A percentile compares a stretch with the other conserved stretches of the same genome.
Evolutionary conservation across 169 alveolate genomes (phyloP).

Genomic region (Plasmodium gaboni): DNA sequence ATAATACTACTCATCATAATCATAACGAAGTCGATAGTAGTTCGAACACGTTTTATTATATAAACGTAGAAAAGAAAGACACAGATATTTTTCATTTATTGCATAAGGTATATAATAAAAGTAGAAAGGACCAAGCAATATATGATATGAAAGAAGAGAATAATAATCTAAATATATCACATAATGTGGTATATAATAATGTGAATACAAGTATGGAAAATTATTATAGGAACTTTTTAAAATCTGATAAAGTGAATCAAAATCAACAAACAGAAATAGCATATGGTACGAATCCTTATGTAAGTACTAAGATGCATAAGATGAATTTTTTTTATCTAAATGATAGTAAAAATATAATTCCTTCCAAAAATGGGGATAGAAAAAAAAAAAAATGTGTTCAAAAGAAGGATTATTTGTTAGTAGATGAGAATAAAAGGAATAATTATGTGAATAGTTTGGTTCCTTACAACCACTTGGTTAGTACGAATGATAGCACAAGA

Average conservation of each 20-base stretch:
- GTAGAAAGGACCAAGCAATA: not conserved
- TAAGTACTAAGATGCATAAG: slow-evolving; percentile 63
- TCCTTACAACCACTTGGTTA: not conserved
- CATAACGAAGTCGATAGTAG: no score
- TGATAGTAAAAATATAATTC: not conserved
- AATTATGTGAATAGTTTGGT: slow-evolving; percentile 9
- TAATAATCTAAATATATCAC: slow-evolving; percentile 1
- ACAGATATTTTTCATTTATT: no score
- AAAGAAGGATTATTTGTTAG: not conserved
- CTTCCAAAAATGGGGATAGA: not conserved
- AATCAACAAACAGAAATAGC: not conserved
- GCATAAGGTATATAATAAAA: not conserved
- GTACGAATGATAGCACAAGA: no score
- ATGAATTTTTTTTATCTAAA: slow-evolving; percentile 31
- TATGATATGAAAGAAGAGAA: not conserved
- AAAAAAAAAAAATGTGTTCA: slow-evolving; percentile 10
- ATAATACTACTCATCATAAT: no score
- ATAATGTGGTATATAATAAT: not conserved
- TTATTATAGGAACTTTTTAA: slow-evolving; percentile 6
- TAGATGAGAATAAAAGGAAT: not conserved
- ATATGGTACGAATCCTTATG: not conserved
- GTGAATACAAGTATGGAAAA: slow-evolving; percentile 15
- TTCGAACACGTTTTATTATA: no score
- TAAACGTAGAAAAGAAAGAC: no score
- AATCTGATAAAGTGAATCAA: not conserved